Base-by-base conservation (phyloP, 169 alveolate genomes). In the Plasmodium chabaudi region DNA sequence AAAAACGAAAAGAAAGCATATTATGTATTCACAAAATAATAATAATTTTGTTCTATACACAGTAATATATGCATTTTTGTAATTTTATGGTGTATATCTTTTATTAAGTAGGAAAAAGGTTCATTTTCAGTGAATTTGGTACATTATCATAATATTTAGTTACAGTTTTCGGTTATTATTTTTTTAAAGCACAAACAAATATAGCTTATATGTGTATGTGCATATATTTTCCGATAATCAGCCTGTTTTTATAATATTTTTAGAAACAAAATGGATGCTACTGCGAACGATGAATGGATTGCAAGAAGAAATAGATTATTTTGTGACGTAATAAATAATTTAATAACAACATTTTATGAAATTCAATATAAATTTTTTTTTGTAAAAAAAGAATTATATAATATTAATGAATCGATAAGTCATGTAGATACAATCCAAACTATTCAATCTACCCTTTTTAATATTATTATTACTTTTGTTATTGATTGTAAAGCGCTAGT, bases 401-500 rank as follows among this genome's bases (percentile, higher is more conserved):
- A 47, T 59, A 71, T 71, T 10, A 71, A 71, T 71, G 84, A 71
- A 25, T n/a, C 42, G 4, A 71, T 71, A 71, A 71, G 55, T 53
- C 84, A 71, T 27, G 51, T n/a, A 19, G 84, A 71, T 12, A 71
- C 64, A 71, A 34, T 71, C 9, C 68, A 42, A 10, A 71, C 7
- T 60, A 71, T 71, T 21, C 68, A 42, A 42, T 49, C 25, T 27
- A 51, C 49, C 2, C 69, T 71, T 13, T 71, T 71, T 13, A 64
- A 71, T 59, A 60, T 71, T n/a, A 71, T 71, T 60, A 53, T 71
- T 59, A 71, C 84, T 5, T 71, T 71, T 25, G 51, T 71, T 25
- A 71, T 71, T 25, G 84, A 71, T 71, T 71, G 84, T 21, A 71
- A 71, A 71, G 84, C 84, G n/a, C 55, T 71, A 15, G 23, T 49